Evolutionary conservation across 2,329 filamentous ascomycete species (phyloP).

Genomic region (Fusarium siculi): DNA sequence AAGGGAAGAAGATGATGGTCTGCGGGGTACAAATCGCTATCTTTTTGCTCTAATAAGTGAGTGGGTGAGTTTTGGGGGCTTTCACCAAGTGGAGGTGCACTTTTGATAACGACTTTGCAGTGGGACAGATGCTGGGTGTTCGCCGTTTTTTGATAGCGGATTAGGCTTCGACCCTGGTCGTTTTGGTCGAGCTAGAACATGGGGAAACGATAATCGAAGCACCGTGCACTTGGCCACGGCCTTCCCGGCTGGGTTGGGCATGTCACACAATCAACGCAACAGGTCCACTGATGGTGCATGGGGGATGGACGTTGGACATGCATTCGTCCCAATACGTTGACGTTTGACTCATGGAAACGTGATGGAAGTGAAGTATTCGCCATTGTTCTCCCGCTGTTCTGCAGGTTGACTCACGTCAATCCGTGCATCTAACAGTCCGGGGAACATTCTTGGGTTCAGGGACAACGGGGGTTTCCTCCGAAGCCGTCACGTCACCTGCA

Average conservation of each 20-base stretch:
- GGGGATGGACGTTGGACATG: background rate
- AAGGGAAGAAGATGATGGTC: background rate
- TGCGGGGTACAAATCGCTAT: background rate
- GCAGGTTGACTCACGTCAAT: background rate
- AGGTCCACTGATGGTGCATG: background rate
- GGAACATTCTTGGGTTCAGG: background rate
- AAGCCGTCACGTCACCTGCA: background rate
- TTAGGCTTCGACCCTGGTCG: background rate
- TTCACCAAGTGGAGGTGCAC: background rate
- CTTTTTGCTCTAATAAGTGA: background rate
- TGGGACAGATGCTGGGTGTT: background rate
- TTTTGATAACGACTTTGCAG: slow-evolving; percentile 8
- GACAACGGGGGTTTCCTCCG: background rate
- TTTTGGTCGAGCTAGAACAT: background rate
- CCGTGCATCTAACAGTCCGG: background rate
- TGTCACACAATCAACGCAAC: background rate
- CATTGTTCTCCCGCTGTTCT: background rate
- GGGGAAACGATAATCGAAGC: background rate
- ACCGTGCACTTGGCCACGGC: background rate
- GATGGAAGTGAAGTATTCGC: background rate
- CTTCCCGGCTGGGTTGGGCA: background rate
- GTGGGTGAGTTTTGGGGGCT: background rate
- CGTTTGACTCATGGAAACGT: background rate
- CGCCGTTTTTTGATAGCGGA: background rate
- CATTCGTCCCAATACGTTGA: background rate